Percentiles rank a stretch among this genome's conserved stretches.
Evolutionary conservation across 1,139 yeast species (phyloP).

Genomic region (Geotrichum cucujoidarum): DNA sequence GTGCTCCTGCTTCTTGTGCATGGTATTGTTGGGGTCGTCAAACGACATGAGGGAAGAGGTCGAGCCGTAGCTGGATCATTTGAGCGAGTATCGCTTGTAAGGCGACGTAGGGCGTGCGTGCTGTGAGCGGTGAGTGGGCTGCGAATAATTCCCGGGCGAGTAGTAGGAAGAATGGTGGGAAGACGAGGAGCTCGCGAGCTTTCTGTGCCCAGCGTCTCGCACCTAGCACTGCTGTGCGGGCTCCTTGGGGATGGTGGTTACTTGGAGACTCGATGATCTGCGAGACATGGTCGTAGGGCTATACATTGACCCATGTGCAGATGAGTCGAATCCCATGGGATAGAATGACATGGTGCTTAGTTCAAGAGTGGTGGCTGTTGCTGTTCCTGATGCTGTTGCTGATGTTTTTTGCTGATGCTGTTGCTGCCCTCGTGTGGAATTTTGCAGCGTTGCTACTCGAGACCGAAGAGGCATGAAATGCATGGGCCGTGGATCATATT

Average conservation of each 20-base stretch:
- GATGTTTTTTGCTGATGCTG: no score
- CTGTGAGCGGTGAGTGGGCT: background rate
- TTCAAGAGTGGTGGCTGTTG: no score
- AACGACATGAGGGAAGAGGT: constrained; percentile 19
- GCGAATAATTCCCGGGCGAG: background rate
- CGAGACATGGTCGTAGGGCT: constrained; percentile 1
- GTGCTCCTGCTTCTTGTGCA: constrained; percentile 2
- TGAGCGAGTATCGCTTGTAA: constrained; percentile 9
- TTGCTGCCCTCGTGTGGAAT: no score
- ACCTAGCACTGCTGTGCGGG: background rate
- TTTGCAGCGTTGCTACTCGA: no score
- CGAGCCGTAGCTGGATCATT: constrained; percentile 18
- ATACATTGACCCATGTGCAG: constrained; percentile 1
- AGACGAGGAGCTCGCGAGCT: background rate
- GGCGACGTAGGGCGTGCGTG: constrained; percentile 6
- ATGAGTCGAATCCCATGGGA: constrained; percentile 4
- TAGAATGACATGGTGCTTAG: constrained; percentile 12
- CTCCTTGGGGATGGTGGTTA: constrained; percentile 8
- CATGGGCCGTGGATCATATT: no score
- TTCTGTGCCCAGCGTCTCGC: background rate
- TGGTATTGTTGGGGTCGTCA: constrained; percentile 15
- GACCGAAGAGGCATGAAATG: no score
- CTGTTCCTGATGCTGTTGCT: no score
- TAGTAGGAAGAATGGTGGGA: constrained; percentile 3
- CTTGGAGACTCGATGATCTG: constrained; percentile 5